Percentiles rank a stretch among this genome's conserved stretches.
phyloP scores from a whole-genome alignment of 2,329 filamentous ascomycete genomes.

The Teratosphaeria viscida region DNA sequence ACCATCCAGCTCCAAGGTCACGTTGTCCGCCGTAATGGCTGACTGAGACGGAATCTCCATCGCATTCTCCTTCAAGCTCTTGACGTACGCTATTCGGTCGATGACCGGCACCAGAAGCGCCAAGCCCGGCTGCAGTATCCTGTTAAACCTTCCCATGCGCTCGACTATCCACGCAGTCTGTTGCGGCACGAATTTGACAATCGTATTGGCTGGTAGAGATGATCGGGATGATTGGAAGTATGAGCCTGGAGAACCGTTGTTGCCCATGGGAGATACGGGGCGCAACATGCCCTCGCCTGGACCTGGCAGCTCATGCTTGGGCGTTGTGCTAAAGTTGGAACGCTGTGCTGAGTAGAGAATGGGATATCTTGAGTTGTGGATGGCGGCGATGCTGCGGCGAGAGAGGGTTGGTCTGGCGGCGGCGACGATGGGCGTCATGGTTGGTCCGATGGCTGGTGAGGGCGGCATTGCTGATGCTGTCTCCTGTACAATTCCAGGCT shows the following conservation, averaged over 20 bases:
- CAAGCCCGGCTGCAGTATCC: slow-evolving; percentile 84
- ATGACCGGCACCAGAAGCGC: slow-evolving; percentile 82
- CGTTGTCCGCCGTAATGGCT: slow-evolving; percentile 96
- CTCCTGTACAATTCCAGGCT: no score
- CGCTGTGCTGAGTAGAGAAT: slow-evolving; percentile 15
- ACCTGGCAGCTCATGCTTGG: slow-evolving; percentile 16
- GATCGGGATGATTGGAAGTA: slow-evolving; percentile 33
- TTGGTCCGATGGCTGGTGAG: slow-evolving; percentile 7
- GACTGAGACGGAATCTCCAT: slow-evolving; percentile 97
- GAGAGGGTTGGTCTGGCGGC: slow-evolving; percentile 26
- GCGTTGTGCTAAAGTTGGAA: slow-evolving; percentile 17
- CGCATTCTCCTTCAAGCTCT: slow-evolving; percentile 89
- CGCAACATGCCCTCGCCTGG: slow-evolving; percentile 26
- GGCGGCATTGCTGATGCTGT: slow-evolving; percentile 6
- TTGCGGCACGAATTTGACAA: slow-evolving; percentile 96
- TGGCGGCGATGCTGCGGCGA: slow-evolving; percentile 23
- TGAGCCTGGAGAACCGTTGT: slow-evolving; percentile 19
- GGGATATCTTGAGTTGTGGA: slow-evolving; percentile 23
- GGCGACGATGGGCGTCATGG: slow-evolving; percentile 26
- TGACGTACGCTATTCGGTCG: slow-evolving; percentile 95
- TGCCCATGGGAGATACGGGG: slow-evolving; percentile 11
- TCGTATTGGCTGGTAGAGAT: slow-evolving; percentile 76
- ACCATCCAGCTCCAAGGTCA: slow-evolving; percentile 90
- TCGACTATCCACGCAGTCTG: slow-evolving; percentile 99
- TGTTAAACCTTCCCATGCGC: slow-evolving; percentile 96